Conservation (phyloP, 2,329 filamentous ascomycete species). For the Phyllosticta capitalensis region DNA sequence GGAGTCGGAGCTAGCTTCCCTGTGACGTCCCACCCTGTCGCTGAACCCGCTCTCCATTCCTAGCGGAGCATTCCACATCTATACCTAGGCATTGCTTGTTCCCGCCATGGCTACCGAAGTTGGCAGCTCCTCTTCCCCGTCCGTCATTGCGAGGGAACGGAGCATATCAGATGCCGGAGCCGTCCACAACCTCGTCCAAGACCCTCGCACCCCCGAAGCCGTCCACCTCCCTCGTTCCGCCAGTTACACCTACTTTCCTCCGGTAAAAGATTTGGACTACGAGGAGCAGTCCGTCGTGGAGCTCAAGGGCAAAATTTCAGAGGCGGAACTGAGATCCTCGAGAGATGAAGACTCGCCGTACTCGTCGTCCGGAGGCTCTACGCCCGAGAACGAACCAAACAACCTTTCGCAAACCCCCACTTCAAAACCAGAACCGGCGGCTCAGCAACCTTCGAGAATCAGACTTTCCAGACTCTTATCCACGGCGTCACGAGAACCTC, state of each 20-base stretch:
- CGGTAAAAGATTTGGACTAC: slow-evolving; percentile 25
- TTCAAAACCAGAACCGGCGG: not conserved
- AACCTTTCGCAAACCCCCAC: slow-evolving; percentile 16
- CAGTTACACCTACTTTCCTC: slow-evolving; percentile 33
- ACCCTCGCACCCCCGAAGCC: slow-evolving; percentile 17
- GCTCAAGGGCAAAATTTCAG: slow-evolving; percentile 21
- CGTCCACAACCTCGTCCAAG: slow-evolving; percentile 6
- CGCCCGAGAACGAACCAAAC: slow-evolving; percentile 32
- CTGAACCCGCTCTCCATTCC: slow-evolving; percentile 6
- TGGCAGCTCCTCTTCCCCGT: not conserved
- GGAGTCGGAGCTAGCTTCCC: slow-evolving; percentile 8
- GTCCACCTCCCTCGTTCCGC: slow-evolving; percentile 28
- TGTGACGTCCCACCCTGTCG: slow-evolving; percentile 1
- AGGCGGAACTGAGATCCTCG: slow-evolving; percentile 22
- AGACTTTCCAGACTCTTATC: slow-evolving; percentile 17
- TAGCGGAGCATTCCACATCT: slow-evolving; percentile 8
- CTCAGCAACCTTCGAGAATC: slow-evolving; percentile 18
- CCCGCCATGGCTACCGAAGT: slow-evolving; percentile 3
- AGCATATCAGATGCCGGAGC: slow-evolving; percentile 6
- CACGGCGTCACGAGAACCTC: slow-evolving; percentile 1
- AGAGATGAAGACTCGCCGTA: slow-evolving; percentile 25
- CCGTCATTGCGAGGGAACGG: slow-evolving; percentile 6
- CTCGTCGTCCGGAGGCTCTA: slow-evolving; percentile 36
- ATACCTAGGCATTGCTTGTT: slow-evolving; percentile 7
- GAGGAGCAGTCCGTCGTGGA: slow-evolving; percentile 22